Evolutionary conservation across 1,284 basidiomycete genomes (phyloP).

Genomic region (Cryptococcus hybrid): DNA sequence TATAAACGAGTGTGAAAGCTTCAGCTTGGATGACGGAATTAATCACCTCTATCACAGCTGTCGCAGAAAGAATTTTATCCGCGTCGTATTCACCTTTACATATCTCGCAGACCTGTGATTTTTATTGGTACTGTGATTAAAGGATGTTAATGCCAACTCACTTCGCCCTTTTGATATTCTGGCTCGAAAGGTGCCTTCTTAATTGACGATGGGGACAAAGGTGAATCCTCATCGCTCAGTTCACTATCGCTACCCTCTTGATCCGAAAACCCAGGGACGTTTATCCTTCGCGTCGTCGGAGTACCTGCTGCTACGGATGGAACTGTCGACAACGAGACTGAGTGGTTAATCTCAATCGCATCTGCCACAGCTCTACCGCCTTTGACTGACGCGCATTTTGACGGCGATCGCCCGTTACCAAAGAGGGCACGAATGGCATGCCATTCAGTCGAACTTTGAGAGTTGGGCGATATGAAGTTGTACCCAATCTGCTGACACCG

Average conservation of each 20-base stretch:
- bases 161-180: slow-evolving; percentile 48
- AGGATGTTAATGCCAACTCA: slow-evolving; percentile 19
- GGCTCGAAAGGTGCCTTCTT: slow-evolving; percentile 2
- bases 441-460: too few species aligned
- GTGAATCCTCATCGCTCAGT: slow-evolving; percentile 38
- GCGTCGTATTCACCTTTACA: slow-evolving; percentile 84
- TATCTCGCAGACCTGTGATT: slow-evolving; percentile 81
- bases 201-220: slow-evolving; percentile 6
- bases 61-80: slow-evolving; percentile 93
- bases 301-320: too few species aligned
- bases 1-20: slow-evolving; percentile 59
- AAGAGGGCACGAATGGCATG: too few species aligned
- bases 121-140: slow-evolving; percentile 58
- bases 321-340: too few species aligned
- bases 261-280: slow-evolving; percentile 36
- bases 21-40: slow-evolving; percentile 64
- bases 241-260: slow-evolving; percentile 42
- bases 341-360: too few species aligned
- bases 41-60: slow-evolving; percentile 90
- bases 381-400: too few species aligned
- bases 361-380: too few species aligned
- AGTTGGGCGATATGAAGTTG: too few species aligned
- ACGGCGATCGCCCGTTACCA: too few species aligned
- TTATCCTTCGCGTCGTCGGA: slow-evolving; percentile 58
- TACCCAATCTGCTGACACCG: too few species aligned